A percentile compares a stretch with the other conserved stretches of the same genome.
Evolutionary conservation across 257 asterid genomes (phyloP).

Genomic region (Apocynum venetum): DNA sequence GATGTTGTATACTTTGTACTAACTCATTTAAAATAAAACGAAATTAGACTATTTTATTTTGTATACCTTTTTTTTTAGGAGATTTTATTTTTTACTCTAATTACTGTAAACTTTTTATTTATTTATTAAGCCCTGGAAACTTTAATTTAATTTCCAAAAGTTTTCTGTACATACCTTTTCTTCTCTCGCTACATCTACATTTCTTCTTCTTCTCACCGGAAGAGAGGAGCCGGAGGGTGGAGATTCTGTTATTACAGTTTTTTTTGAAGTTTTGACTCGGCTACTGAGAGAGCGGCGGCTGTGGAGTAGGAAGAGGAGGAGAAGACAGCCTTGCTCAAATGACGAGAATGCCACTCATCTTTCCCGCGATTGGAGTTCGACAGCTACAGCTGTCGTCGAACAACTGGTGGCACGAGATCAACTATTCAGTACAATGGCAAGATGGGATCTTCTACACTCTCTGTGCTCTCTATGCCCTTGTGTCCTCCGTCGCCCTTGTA

Average conservation of each 20-base stretch:
- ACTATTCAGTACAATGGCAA: slow-evolving; percentile 76
- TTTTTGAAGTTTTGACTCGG: background rate
- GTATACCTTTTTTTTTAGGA: too few species aligned
- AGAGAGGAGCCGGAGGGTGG: background rate
- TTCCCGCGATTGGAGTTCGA: background rate
- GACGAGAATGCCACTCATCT: background rate
- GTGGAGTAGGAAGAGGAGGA: background rate
- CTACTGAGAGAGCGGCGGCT: background rate
- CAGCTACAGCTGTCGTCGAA: slow-evolving; percentile 10
- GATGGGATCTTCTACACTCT: slow-evolving; percentile 87
- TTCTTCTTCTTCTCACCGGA: background rate
- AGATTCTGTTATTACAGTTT: background rate
- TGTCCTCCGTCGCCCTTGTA: slow-evolving; percentile 79
- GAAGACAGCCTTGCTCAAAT: background rate
- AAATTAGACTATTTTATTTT: too few species aligned
- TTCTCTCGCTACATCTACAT: background rate
- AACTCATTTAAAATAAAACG: too few species aligned
- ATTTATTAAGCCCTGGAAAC: too few species aligned
- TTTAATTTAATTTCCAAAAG: too few species aligned
- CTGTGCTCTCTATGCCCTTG: slow-evolving; percentile 72
- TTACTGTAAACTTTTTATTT: too few species aligned
- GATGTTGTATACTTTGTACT: too few species aligned
- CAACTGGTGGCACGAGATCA: slow-evolving; percentile 89
- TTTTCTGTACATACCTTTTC: background rate
- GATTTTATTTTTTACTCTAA: too few species aligned